Base-by-base conservation (phyloP, 106 monocot genomes). In the Acanthochlamys bracteata region DNA sequence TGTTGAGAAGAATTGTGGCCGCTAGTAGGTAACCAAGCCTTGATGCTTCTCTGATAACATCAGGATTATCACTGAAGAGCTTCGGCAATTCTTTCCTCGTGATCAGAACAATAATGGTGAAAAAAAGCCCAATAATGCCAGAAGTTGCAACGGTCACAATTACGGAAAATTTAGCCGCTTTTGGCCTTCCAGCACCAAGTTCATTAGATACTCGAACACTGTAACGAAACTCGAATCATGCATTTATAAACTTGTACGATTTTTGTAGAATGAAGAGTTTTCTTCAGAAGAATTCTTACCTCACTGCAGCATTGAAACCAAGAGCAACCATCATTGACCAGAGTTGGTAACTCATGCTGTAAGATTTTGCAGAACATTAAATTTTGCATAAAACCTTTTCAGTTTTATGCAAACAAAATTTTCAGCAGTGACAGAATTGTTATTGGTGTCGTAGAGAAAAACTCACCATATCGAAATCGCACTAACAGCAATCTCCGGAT, bases 161-260 rank as follows among this genome's bases (percentile, higher is more conserved):
- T 11, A 90, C 74, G 0, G 86, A 52, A 60, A 91, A 83, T 60
- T 86, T 83, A 39, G 86, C 83, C 20, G 75, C 83, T 72, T 78
- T 78, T 20, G 86, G 78, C 46, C 65, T 71, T 10, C 75, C 75
- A 7, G 83, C 86, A 42, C 91, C 91, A 9, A 92, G 83, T 66
- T 86, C 91, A 67, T 92, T 92, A 4, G 91, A 83, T 41, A 92
- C 86, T 25, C 91, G 59, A 4, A 92, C 84, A 59, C 86, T 86
- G 75, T 41, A 24, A 58, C 11, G 61, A 19, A 57, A 26, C 4
- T 1, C 1, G 1, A 33, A 33, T 33, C 6, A 6, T 33, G 33
- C 33, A 33, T 33, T 33, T 6, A 6, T 33, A 33, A n/a, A 33
- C 33, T 33, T 33, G 33, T 33, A 33, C 6, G 33, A 33, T 6